Percentiles rank a stretch among this genome's conserved stretches.
phyloP scores from a whole-genome alignment of 768 basidiomycete species.

The Lentinula aciculospora region DNA sequence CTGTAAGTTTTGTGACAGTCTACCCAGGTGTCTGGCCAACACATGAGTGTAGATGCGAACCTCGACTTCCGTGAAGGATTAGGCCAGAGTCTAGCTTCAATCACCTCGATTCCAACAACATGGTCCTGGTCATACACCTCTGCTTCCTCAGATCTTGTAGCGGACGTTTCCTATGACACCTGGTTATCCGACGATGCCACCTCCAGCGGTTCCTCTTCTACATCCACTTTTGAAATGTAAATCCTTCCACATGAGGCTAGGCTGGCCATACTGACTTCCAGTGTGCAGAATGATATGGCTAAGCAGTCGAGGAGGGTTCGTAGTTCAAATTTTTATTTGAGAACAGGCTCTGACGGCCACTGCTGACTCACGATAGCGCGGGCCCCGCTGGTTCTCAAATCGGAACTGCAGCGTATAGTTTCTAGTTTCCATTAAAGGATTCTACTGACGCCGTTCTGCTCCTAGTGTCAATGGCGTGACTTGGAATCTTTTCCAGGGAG shows the following conservation, averaged over 20 bases:
- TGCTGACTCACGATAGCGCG: constrained; percentile 14
- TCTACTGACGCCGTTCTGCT: background rate
- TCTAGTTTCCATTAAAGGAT: background rate
- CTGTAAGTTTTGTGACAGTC: constrained; percentile 15
- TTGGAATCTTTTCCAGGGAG: constrained; percentile 28
- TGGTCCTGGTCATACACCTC: constrained; percentile 27
- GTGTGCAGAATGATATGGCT: constrained; percentile 31
- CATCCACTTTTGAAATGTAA: constrained; percentile 26
- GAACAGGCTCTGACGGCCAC: background rate
- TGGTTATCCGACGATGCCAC: constrained; percentile 25
- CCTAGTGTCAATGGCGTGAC: constrained; percentile 20
- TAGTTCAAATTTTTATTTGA: background rate
- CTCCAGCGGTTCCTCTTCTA: constrained; percentile 21
- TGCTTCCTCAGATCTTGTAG: constrained; percentile 24
- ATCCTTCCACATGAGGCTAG: constrained; percentile 1
- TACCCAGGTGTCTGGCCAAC: background rate
- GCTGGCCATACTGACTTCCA: background rate
- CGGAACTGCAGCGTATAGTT: constrained; percentile 20
- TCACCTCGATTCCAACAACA: constrained; percentile 25
- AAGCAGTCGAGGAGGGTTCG: constrained; percentile 22
- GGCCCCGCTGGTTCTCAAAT: constrained; percentile 27
- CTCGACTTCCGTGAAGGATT: constrained; percentile 24
- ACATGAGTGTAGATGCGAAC: constrained; percentile 20
- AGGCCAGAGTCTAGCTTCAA: constrained; percentile 16
- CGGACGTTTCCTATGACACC: constrained; percentile 29